Evolutionary conservation across 495 filamentous ascomycete genomes (phyloP), one percentile per base, ranked within the genome.

Genomic region (Penicillium fimorum): DNA sequence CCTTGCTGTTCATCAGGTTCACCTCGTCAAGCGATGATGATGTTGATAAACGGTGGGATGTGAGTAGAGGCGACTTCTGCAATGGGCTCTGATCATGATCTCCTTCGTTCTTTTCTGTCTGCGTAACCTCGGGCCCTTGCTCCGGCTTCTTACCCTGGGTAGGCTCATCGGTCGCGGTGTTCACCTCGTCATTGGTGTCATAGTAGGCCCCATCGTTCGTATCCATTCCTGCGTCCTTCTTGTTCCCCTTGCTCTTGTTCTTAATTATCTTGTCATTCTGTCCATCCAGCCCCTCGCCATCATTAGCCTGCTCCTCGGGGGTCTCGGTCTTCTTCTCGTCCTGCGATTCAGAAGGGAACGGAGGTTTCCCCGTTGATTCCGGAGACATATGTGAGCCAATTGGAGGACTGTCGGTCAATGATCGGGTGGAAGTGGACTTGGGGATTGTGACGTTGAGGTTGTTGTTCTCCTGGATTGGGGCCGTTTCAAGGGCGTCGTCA

Each of bases 401-500:
- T 40, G 73, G 70, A 41, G 74, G 74, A 42, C 76, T 78, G 63
- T 81, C 73, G 37, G 79, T 79, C 61, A 84, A 57, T 33, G 79
- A 81, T 45, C 76, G 69, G 10, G 72, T 68, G 7, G 76, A 74
- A 40, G 70, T 50, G 53, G 70, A 68, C 55, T 68, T 60, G 58
- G 74, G 74, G 22, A 76, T 70, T 20, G 66, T 60, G 45, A 71
- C 62, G 44, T 69, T 66, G 32, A 71, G 70, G 47, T 17, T 47
- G 50, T 17, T 47, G 45, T 65, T 66, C 15, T 66, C 56, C 50
- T 73, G 60, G 57, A 58, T 57, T 35, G 51, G 53, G 61, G 72
- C 56, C 30, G 65, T 77, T 71, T 90, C 88, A 60, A 82, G 75
- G 55, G 87, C 87, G 74, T 93, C 88, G 66, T 91, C 87, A 54